Base-by-base conservation (phyloP, 306 rosid species). In the Calophaca sinica region DNA sequence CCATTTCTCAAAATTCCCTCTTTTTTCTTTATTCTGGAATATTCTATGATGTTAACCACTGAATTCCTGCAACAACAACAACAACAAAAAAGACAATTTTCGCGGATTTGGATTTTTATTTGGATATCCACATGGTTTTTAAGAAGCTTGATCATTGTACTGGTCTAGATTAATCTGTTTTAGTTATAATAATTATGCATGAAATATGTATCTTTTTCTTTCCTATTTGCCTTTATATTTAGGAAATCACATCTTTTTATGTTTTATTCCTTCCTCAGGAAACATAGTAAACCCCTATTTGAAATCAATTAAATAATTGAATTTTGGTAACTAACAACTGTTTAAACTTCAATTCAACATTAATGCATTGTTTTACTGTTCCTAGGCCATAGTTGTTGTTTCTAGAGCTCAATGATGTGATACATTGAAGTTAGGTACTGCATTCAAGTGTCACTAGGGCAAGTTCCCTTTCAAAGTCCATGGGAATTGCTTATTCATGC, bases 401-500 rank as follows among this genome's bases (percentile, higher is more conserved):
- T 32, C 11, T 66, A 4, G 64, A 68, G 61, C 9, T 72, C 52
- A 38, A 61, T 55, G 29, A 42, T 66, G 38, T 11, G 14, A 10
- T 51, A 62, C 35, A n/a, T 49, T 70, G 28, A 36, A 51, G 45
- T 50, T 42, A 26, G 12, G 44, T 32, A 54, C 13, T 1, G 7
- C 11, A 31, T 28, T 46, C 14, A 2, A 60, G 12, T 80, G 33
- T 38, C 7, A 67, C 61, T 31, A 1, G 59, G 52, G 44, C 3
- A 52, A 81, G 38, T 45, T 36, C 35, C 46, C 55, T 81, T 53
- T 33, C 38, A 73, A 38, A 36, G 51, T 46, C 49, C 35, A 8
- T 63, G 11, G 71, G 53, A 62, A 73, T 83, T 13, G 15, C 54
- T 74, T 62, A 9, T 20, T 48, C 55, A 50, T 62, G 52, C 4